Percentiles rank a stretch among this genome's conserved stretches.
Conservation (phyloP, 352 stramenopile genomes). For the Phytophthora cactorum region DNA sequence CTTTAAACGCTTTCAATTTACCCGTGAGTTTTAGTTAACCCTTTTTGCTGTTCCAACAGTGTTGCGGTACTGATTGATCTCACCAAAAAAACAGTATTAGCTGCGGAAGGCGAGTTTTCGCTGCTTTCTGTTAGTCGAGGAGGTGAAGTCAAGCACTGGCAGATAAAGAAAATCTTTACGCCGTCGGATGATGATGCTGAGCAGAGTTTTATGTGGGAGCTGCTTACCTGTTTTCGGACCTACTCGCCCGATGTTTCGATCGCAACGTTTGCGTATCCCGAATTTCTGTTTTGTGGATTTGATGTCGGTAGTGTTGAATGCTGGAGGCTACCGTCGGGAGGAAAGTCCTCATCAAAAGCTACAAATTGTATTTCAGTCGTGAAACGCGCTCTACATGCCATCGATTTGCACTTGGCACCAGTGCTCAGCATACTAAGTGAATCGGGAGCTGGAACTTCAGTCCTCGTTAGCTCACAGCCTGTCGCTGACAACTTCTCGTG, state of each 20-base stretch:
- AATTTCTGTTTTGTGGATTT: slow-evolving; percentile 65
- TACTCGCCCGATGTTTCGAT: slow-evolving; percentile 45
- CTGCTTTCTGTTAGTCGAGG: slow-evolving; percentile 43
- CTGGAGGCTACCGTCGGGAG: slow-evolving; percentile 40
- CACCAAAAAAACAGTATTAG: background rate
- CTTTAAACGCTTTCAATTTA: background rate
- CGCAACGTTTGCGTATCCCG: slow-evolving; percentile 33
- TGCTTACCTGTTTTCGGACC: slow-evolving; percentile 56
- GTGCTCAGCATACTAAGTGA: slow-evolving; percentile 50
- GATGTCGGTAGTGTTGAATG: slow-evolving; percentile 58
- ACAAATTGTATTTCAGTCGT: slow-evolving; percentile 45
- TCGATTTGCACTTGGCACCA: slow-evolving; percentile 56
- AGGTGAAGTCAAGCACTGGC: slow-evolving; percentile 61
- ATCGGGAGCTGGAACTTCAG: slow-evolving; percentile 16
- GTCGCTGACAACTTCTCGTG: slow-evolving; percentile 52
- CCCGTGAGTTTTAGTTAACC: background rate
- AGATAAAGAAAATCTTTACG: slow-evolving; percentile 13
- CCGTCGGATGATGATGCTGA: slow-evolving; percentile 1
- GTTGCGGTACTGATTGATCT: slow-evolving; percentile 24
- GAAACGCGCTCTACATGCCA: slow-evolving; percentile 47
- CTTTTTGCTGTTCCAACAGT: slow-evolving; percentile 10
- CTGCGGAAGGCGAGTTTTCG: background rate
- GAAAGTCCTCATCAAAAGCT: slow-evolving; percentile 16
- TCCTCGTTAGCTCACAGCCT: slow-evolving; percentile 13
- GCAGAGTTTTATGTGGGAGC: slow-evolving; percentile 36